Evolutionary conservation across 1,284 basidiomycete species (phyloP).

Genomic region (Apiotrichum sp.): DNA sequence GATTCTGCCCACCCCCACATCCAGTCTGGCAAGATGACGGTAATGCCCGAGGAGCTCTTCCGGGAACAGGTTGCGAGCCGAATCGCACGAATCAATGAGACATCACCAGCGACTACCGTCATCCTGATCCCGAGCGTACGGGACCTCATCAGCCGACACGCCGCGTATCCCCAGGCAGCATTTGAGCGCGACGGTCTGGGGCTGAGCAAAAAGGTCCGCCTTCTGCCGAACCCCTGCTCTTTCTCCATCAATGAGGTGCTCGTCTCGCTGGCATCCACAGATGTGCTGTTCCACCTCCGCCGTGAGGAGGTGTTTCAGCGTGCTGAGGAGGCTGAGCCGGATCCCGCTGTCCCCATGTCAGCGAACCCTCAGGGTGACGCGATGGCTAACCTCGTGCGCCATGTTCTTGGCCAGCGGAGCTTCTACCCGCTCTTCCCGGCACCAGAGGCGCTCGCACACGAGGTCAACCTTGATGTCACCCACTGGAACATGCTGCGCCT

Average conservation of each 20-base stretch:
- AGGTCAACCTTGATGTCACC: constrained; percentile 80
- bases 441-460: constrained; percentile 63
- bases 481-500: constrained; percentile 53
- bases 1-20: constrained; percentile 69
- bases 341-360: constrained; percentile 31
- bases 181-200: constrained; percentile 51
- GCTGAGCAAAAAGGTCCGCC: constrained; percentile 58
- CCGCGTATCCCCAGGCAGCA: constrained; percentile 80
- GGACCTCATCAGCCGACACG: constrained; percentile 72
- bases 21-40: constrained; percentile 62
- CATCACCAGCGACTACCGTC: constrained; percentile 62
- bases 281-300: constrained; percentile 80
- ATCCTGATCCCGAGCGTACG: constrained; percentile 74
- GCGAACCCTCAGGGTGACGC: constrained; percentile 57
- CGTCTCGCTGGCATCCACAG: constrained; percentile 73
- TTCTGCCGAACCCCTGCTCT: constrained; percentile 79
- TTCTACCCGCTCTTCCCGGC: constrained; percentile 95
- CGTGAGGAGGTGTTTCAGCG: constrained; percentile 74
- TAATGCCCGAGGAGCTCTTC: constrained; percentile 66
- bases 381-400: constrained; percentile 71
- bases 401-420: constrained; percentile 78
- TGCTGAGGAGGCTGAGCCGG: constrained; percentile 60
- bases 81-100: constrained; percentile 57
- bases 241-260: constrained; percentile 79
- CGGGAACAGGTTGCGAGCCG: constrained; percentile 58